Evolutionary conservation across 768 basidiomycete genomes (phyloP).

Genomic region (Lentinula raphanica): DNA sequence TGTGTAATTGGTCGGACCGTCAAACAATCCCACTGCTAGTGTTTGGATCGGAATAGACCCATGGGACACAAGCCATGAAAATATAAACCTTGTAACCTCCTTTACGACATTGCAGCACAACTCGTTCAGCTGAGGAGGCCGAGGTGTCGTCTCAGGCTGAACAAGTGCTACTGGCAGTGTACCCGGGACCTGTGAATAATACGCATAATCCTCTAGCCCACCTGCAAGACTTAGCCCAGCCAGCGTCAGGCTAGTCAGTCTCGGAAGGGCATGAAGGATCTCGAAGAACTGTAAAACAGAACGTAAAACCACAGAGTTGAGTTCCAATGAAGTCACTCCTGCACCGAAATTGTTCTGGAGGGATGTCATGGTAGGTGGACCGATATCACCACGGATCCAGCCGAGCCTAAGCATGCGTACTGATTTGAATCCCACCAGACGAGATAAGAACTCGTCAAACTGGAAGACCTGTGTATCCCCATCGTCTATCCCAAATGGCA

Average conservation of each 20-base stretch:
- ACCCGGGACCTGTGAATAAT: neutral
- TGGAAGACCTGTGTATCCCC: neutral
- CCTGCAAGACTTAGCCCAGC: neutral
- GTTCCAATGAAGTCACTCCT: neutral
- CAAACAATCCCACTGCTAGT: neutral
- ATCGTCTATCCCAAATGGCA: neutral
- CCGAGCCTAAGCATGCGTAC: neutral
- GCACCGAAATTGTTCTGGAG: neutral
- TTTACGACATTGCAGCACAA: conserved; percentile 1
- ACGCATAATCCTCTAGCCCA: neutral
- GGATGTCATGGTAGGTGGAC: neutral
- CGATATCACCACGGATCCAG: conserved; percentile 2
- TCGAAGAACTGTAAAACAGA: conserved; percentile 1
- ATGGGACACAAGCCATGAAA: conserved; percentile 1
- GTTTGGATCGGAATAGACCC: neutral
- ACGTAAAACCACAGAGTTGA: neutral
- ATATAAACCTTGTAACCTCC: neutral
- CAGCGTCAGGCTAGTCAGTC: neutral
- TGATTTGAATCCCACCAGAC: neutral
- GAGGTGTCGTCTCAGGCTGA: too few species aligned
- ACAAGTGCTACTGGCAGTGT: neutral
- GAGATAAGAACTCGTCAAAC: neutral
- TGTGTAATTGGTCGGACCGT: neutral
- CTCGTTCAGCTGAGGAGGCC: neutral
- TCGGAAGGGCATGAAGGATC: neutral